Base-by-base conservation (phyloP, 169 alveolate species). In the Plasmodium relictum region DNA sequence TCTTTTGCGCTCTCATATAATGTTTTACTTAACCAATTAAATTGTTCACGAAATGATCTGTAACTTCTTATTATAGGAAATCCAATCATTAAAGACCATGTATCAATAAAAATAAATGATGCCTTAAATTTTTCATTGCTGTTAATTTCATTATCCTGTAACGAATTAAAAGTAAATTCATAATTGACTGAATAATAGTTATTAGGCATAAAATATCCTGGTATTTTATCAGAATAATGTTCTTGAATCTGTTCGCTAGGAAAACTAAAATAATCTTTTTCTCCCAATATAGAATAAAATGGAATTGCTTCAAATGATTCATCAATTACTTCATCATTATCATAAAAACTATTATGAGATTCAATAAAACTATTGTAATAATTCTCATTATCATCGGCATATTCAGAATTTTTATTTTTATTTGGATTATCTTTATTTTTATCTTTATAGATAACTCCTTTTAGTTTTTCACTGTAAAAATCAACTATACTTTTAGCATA, bases 161-260 rank as follows among this genome's bases (percentile, higher is more conserved):
- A 16, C 12, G 69, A 54, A 48, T 52, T 83, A 78, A 68, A 70
- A 8, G 44, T 70, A 69, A 83, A 83, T 41, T 83, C 91, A 56
- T 83, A 83, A 37, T 83, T 56, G 4, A 83, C 65, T 22, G 74
- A 56, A 72, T 83, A 83, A 62, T 83, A 83, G 26, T 83, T 83
- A 61, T 83, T 83, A 39, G 91, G 91, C 86, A 83, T 68, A 44
- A 69, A 83, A 69, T 83, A 83, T 20, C 91, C 91, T 54, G 91
- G 91, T 18, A 83, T 83, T 69, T 73, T 41, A 18, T 83, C 20
- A 16, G 91, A 54, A 61, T 83, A 83, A 72, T 83, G 91, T 83
- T 83, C 91, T 72, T 83, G 91, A 26, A 83, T 83, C 56, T 83
- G 91, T 70, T 83, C 91, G 26, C 91, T 83, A 2, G 91, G 91